These are phyloP conservation scores for Corylus heterophylla DNA, from an alignment of 306 rosid species.

Conservation along the genomic window DNA sequence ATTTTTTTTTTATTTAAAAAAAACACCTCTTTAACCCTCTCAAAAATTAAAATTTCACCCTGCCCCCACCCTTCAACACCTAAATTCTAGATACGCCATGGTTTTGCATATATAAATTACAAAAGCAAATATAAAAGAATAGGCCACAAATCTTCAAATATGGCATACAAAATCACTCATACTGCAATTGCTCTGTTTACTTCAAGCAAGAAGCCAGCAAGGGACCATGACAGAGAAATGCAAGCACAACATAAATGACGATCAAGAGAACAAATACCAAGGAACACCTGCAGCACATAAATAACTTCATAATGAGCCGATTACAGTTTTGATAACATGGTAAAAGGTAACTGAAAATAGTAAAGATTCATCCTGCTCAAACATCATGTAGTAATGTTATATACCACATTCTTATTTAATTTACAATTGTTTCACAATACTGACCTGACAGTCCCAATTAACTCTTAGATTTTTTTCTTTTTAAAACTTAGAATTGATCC, in stretches of 20 bases:
- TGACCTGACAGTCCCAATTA: too few species aligned
- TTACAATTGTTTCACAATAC: too few species aligned
- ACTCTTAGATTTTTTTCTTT: too few species aligned
- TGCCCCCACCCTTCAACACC: too few species aligned
- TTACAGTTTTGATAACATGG: background rate
- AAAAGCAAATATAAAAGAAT: background rate
- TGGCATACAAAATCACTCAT: background rate
- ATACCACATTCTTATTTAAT: too few species aligned
- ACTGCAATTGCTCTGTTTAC: constrained; percentile 8
- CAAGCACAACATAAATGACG: constrained; percentile 25
- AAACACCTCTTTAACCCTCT: too few species aligned
- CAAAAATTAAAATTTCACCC: too few species aligned
- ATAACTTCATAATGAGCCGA: background rate
- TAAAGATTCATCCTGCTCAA: background rate
- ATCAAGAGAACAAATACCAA: constrained; percentile 17
- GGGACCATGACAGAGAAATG: constrained; percentile 28
- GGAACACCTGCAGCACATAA: constrained; percentile 18
- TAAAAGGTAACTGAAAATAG: background rate
- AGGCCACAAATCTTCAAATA: background rate
- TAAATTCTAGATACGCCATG: too few species aligned
- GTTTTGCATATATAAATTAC: background rate
- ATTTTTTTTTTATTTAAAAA: too few species aligned
- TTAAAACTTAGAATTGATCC: too few species aligned
- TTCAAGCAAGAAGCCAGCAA: constrained; percentile 52
- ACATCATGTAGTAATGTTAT: too few species aligned